Evolutionary conservation across 306 rosid species (phyloP).

Genomic region (Cyclanthera cordifolia): DNA sequence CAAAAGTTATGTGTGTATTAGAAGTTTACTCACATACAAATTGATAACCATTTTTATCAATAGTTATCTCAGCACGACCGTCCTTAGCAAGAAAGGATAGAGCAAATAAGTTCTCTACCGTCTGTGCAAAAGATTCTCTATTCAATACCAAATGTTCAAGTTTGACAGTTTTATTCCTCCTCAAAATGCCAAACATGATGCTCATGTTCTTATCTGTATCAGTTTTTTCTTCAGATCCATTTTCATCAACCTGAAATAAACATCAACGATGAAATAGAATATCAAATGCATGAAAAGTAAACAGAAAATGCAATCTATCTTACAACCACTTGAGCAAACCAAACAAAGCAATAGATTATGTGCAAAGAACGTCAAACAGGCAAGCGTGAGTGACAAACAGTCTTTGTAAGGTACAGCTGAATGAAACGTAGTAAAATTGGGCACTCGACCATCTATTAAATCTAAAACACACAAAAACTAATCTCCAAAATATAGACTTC

Average conservation of each 20-base stretch:
- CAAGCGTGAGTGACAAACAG: background rate
- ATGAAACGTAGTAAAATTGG: background rate
- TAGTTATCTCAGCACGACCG: slow-evolving; percentile 54
- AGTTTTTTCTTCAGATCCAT: slow-evolving; percentile 31
- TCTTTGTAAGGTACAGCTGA: background rate
- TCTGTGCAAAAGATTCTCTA: slow-evolving; percentile 63
- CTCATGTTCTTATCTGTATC: slow-evolving; percentile 73
- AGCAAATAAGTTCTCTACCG: slow-evolving; percentile 73
- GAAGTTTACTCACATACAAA: slow-evolving; percentile 57
- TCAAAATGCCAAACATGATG: slow-evolving; percentile 49
- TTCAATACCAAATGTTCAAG: slow-evolving; percentile 55
- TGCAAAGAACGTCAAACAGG: background rate
- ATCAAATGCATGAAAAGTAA: background rate
- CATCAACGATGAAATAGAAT: background rate
- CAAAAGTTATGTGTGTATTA: no score
- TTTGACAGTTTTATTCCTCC: slow-evolving; percentile 26
- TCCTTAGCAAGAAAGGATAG: slow-evolving; percentile 75
- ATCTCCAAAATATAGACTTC: no score
- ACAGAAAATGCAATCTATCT: background rate
- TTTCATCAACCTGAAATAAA: slow-evolving; percentile 34
- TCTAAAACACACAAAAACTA: background rate
- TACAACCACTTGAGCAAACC: background rate
- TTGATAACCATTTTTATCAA: slow-evolving; percentile 42
- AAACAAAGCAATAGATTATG: background rate
- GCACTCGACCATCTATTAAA: background rate